Conservation (phyloP, 1,139 yeast species). For the Yamadazyma pseudoaaseri region DNA sequence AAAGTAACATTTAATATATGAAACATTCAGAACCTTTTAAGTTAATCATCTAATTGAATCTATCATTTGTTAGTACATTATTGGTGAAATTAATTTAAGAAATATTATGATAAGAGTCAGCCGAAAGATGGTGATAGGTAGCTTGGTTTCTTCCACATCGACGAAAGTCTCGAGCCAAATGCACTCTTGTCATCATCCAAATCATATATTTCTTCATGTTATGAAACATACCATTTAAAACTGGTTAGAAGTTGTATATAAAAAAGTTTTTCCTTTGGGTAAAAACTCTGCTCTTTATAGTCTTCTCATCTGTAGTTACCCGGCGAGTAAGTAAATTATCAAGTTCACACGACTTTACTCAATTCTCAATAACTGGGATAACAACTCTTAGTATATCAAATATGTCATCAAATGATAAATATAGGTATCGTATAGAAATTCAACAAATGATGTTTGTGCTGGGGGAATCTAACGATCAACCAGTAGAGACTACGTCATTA, state of each 20-base stretch:
- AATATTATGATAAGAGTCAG: conserved; percentile 11
- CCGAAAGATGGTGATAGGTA: conserved; percentile 50
- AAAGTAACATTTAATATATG: background rate
- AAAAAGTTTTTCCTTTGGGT: conserved; percentile 8
- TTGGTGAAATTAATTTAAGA: background rate
- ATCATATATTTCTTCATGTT: conserved; percentile 7
- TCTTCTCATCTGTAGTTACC: conserved; percentile 2
- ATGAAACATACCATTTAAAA: conserved; percentile 12
- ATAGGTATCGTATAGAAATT: conserved; percentile 79
- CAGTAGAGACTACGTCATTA: conserved; percentile 82
- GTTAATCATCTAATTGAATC: too few species aligned
- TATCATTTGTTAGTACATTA: conserved; percentile 3
- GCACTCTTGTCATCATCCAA: conserved; percentile 83
- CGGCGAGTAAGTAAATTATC: too few species aligned
- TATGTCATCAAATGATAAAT: conserved; percentile 43
- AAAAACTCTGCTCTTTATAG: conserved; percentile 9
- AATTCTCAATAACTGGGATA: background rate
- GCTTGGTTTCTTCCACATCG: conserved; percentile 94
- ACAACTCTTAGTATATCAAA: background rate
- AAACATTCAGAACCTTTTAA: too few species aligned
- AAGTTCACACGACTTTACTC: background rate
- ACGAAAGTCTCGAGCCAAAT: conserved; percentile 94
- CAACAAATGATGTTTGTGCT: conserved; percentile 99
- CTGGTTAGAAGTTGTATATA: conserved; percentile 1
- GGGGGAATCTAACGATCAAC: conserved; percentile 95